Evolutionary conservation across 1,139 yeast genomes (phyloP), one percentile per base, ranked within the genome.

Genomic region (Lodderomyces parapsilosis): DNA sequence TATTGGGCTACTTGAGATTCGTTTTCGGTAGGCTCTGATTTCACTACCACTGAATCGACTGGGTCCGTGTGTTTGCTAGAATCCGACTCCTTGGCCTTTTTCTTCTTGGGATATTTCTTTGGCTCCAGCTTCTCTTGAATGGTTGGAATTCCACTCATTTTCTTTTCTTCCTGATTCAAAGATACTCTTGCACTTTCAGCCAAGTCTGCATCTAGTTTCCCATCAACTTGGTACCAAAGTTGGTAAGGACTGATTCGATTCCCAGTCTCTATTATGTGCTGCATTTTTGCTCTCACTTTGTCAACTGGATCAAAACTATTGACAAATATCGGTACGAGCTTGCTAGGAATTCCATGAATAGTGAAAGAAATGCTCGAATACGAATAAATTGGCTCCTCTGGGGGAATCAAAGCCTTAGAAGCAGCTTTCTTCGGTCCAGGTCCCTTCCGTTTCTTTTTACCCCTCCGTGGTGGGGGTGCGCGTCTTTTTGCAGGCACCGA

Each of bases 191-290:
- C 58, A 10, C 66, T 64, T 50, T 79, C 84, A 0, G 80, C 81
- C 36, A 78, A 56, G 1, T 59, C 55, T 47, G 82, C 89, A 56
- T 85, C 93, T 48, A 85, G 81, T 41, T 79, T 76, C 4, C 90
- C 93, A 60, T 89, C 96, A 17, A 90, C 74, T 55, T 87, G 89
- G 55, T 83, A 87, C 96, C 96, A 90, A 30, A 88, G 69, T 56
- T 85, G 78, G 56, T 80, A 80, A 30, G 78, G 78, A 6, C 83
- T 68, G 6, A 81, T 65, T 43, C 93, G 71, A 1, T 70, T 71
- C 1, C 96, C 96, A 14, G 65, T 68, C 11, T 70, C 67, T 47
- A 89, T 60, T 1, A 85, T 76, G 11, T 74, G 65, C 38, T 74
- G 68, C 96, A 91, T 90, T 27, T 73, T 66, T 17, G 66, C 63